phyloP scores from a whole-genome alignment of 148 eudicot species.

The Camellia japonica region DNA sequence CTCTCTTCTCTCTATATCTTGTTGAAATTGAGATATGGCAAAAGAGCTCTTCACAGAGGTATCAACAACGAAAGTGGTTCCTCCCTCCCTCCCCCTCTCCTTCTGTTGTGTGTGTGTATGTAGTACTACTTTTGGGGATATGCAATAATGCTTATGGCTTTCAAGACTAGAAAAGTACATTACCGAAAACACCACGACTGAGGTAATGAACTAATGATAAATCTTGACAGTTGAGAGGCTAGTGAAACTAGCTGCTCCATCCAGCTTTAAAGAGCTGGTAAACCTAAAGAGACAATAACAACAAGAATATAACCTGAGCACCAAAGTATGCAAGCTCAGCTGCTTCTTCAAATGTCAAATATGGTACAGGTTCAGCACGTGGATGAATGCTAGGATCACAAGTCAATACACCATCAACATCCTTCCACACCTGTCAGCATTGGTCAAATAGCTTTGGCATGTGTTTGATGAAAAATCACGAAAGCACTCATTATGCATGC shows the following conservation, averaged over 20 bases:
- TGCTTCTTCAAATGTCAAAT: slow-evolving; percentile 84
- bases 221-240: not conserved
- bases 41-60: too few species aligned
- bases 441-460: not conserved
- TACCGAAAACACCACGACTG: not conserved
- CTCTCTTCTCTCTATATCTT: too few species aligned
- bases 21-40: too few species aligned
- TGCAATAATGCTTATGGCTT: not conserved
- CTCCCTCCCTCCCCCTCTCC: not conserved
- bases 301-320: slow-evolving; percentile 58
- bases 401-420: slow-evolving; percentile 91
- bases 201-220: slow-evolving; percentile 3
- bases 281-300: not conserved
- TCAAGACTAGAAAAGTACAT: not conserved
- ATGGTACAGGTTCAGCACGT: slow-evolving; percentile 73
- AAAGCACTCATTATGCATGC: slow-evolving; percentile 5
- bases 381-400: slow-evolving; percentile 77
- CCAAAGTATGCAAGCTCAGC: slow-evolving; percentile 98
- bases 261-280: not conserved
- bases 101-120: not conserved
- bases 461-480: not conserved
- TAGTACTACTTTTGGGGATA: not conserved
- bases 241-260: not conserved
- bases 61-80: too few species aligned
- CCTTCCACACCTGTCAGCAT: slow-evolving; percentile 78